Conservation (phyloP, 2,329 filamentous ascomycete genomes). For the Aureobasidium sp. region DNA sequence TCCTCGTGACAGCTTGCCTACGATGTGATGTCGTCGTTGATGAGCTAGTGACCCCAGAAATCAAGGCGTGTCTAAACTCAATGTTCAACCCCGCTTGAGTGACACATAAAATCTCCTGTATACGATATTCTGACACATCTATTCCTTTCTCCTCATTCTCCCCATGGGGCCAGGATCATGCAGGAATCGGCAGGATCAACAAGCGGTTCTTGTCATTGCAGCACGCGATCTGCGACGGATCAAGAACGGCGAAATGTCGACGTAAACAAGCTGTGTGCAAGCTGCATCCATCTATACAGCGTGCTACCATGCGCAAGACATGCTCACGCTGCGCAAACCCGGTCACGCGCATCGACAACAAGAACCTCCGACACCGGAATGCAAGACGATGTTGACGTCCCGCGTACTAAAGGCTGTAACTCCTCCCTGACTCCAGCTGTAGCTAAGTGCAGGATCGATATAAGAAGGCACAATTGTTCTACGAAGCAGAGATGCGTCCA, state of each 20-base stretch:
- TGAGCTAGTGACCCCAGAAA: constrained; percentile 2
- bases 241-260: background rate
- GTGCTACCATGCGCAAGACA: background rate
- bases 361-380: background rate
- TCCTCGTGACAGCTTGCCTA: background rate
- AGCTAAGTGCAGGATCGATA: no score
- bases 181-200: background rate
- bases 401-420: no score
- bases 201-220: background rate
- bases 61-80: background rate
- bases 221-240: background rate
- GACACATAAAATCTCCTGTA: constrained; percentile 7
- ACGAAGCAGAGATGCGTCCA: no score
- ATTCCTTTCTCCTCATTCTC: constrained; percentile 4
- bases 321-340: background rate
- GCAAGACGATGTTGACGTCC: background rate
- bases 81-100: constrained; percentile 4
- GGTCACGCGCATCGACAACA: background rate
- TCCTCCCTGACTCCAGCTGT: no score
- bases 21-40: constrained; percentile 1
- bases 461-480: no score
- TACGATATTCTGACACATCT: constrained; percentile 8
- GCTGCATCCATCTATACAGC: background rate
- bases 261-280: background rate
- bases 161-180: constrained; percentile 8